Evolutionary conservation across 352 stramenopile species (phyloP), one percentile per base, ranked within the genome.

Genomic region (Sclerospora graminicola): DNA sequence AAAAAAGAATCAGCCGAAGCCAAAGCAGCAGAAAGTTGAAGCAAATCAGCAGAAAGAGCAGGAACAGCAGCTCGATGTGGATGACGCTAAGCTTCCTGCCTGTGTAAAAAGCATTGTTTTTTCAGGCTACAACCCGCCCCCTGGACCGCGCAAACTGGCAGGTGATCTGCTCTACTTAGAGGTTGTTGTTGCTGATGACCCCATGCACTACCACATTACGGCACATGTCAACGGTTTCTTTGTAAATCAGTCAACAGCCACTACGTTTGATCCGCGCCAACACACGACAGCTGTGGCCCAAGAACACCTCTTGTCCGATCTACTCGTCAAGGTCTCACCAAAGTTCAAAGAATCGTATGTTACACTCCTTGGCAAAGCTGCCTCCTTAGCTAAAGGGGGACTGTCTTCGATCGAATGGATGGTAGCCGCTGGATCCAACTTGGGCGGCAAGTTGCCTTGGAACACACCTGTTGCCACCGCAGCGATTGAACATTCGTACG

Each of bases 91-190:
- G 48, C 63, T 92, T 16, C 82, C 80, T n/a, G 51, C 64, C 36
- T 96, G 85, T 60, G 40, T 96, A 32, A 81, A 91, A 56, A 92
- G 81, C 57, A 94, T 98, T 48, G 66, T 86, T 29, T 90, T 96
- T 45, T 96, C 84, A 48, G 90, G 89, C 33, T 98, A 95, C 69
- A 96, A 98, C 66, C 87, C 92, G 24, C 92, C 92, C n/a, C 93
- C 95, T 19, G 63, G 82, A 14, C 80, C 80, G 38, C 89, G 95
- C 50, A 87, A 89, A 52, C 69, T 97, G 20, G 69, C 89, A 0
- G 92, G 91, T 29, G 95, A 98, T 55, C 67, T 98, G 31, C 54
- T 96, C 18, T 98, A 98, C 63, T 57, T 98, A 24, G 87, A 97
- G 54, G 77, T 96, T 20, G 57, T 49, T 27, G 34, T 63, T 5